phyloP scores from a whole-genome alignment of 1,284 basidiomycete species.

The Apiotrichum mycotoxinovorans region DNA sequence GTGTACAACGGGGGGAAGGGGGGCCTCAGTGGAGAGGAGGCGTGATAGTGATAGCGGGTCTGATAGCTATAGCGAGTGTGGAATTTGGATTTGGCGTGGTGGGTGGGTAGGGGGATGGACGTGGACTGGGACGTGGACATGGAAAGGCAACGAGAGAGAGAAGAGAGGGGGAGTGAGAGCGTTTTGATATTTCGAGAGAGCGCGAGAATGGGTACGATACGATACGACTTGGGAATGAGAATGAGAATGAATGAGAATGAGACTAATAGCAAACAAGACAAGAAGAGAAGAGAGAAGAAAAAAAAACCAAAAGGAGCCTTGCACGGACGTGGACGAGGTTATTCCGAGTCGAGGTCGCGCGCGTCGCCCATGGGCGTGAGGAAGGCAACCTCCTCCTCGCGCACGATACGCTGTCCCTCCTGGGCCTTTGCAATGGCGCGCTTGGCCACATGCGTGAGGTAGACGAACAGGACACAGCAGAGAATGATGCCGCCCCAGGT shows the following conservation, averaged over 20 bases:
- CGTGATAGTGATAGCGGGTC: background rate
- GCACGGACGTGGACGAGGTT: background rate
- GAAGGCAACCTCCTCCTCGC: constrained; percentile 22
- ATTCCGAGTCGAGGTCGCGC: constrained; percentile 4
- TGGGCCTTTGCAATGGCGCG: constrained; percentile 44
- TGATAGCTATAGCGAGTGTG: background rate
- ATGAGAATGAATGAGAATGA: background rate
- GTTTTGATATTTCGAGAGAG: too few species aligned
- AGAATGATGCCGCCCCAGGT: constrained; percentile 45
- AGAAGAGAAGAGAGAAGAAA: background rate
- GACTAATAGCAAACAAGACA: background rate
- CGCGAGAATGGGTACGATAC: background rate
- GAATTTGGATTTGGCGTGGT: too few species aligned
- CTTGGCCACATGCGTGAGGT: constrained; percentile 52
- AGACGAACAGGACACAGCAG: constrained; percentile 53
- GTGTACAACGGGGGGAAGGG: background rate
- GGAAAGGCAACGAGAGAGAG: too few species aligned
- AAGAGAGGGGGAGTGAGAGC: too few species aligned
- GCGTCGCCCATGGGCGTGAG: constrained; percentile 12
- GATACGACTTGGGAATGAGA: background rate
- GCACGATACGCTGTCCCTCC: constrained; percentile 21
- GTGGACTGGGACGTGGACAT: too few species aligned
- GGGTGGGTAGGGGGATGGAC: background rate
- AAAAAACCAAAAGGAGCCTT: too few species aligned
- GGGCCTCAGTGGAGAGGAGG: background rate